Conservation (phyloP, 2,329 filamentous ascomycete species). For the Stachybotrys echinatus region DNA sequence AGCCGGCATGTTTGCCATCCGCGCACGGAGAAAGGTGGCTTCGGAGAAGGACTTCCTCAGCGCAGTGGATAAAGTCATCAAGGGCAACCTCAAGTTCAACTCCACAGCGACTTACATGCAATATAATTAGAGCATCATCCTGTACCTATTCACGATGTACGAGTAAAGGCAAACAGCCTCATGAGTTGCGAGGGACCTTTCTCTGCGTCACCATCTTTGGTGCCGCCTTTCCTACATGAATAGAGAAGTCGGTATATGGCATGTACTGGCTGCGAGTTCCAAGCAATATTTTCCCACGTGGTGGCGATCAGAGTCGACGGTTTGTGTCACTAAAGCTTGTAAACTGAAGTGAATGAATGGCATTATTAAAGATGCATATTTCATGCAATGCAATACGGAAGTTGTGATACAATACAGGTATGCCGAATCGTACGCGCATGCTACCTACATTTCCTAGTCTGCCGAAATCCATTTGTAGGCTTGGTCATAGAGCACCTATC, state of each 20-base stretch:
- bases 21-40: slow-evolving; percentile 90
- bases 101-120: slow-evolving; percentile 97
- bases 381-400: too few relatives aligned
- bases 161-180: slow-evolving; percentile 18
- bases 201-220: slow-evolving; percentile 12
- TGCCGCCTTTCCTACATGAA: neutral
- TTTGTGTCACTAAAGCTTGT: too few relatives aligned
- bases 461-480: too few relatives aligned
- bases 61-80: slow-evolving; percentile 98
- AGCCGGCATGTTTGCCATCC: slow-evolving; percentile 97
- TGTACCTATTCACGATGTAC: slow-evolving; percentile 27
- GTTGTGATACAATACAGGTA: neutral
- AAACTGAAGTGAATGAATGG: too few relatives aligned
- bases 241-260: neutral
- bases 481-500: too few relatives aligned
- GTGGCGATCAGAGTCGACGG: too few relatives aligned
- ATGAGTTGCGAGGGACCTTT: slow-evolving; percentile 14
- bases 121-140: slow-evolving; percentile 70
- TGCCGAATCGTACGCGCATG: neutral
- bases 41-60: slow-evolving; percentile 98
- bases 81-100: slow-evolving; percentile 99
- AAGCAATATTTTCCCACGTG: too few relatives aligned
- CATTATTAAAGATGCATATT: too few relatives aligned
- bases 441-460: too few relatives aligned
- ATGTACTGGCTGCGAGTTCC: too few relatives aligned